phyloP scores from a whole-genome alignment of 805 yeast species.

The Hemisphaericaspora nanyangensis region DNA sequence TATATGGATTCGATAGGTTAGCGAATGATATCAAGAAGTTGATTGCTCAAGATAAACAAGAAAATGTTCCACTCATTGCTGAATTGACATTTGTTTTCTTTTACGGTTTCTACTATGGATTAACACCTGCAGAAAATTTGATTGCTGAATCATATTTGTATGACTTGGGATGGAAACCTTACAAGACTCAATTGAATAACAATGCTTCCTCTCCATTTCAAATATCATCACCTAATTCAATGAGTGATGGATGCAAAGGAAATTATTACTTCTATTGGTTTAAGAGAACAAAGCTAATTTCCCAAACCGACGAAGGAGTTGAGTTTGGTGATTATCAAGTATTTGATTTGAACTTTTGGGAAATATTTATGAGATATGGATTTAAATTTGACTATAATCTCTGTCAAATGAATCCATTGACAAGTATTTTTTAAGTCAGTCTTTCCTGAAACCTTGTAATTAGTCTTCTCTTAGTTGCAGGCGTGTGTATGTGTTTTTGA shows the following conservation, averaged over 20 bases:
- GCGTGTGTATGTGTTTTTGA: background rate
- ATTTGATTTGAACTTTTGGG: constrained; percentile 41
- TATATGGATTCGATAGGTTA: constrained; percentile 29
- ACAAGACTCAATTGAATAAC: constrained; percentile 15
- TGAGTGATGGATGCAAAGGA: constrained; percentile 6
- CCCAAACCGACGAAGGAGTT: constrained; percentile 7
- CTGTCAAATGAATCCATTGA: constrained; percentile 28
- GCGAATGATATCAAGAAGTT: constrained; percentile 25
- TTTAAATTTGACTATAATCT: constrained; percentile 33
- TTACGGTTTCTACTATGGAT: constrained; percentile 41
- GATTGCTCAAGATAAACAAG: constrained; percentile 18
- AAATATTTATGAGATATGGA: constrained; percentile 33
- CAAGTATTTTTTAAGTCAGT: constrained; percentile 4
- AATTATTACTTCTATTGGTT: constrained; percentile 23
- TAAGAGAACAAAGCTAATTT: constrained; percentile 17
- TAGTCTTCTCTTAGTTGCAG: background rate
- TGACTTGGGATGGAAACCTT: constrained; percentile 42
- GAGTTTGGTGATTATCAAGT: constrained; percentile 39
- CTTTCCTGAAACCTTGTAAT: background rate
- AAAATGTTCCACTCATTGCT: constrained; percentile 20
- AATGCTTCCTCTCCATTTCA: constrained; percentile 5
- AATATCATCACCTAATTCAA: background rate
- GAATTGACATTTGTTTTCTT: constrained; percentile 38
- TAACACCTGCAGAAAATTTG: constrained; percentile 40
- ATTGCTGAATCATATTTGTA: constrained; percentile 39